Base-by-base conservation (phyloP, 2,329 filamentous ascomycete genomes). In the Dothideomycetes sp. region DNA sequence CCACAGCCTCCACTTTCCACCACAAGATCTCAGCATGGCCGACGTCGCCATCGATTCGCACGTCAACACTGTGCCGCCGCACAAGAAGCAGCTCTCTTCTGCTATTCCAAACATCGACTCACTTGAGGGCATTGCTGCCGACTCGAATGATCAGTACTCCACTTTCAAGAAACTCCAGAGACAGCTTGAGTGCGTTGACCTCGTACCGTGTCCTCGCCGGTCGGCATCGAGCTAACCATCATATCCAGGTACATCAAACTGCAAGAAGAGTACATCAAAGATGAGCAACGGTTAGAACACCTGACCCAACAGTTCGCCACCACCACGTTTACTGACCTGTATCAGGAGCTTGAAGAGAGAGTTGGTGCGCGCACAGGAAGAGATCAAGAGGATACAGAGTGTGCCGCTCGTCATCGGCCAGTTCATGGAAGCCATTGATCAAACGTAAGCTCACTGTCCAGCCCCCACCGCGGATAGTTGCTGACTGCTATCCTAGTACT, bases 191-290 rank as follows among this genome's bases (percentile, higher is more conserved):
- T 96, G 75, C 54, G 40, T 35, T 20, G 5, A 30, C 27, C 27
- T n/a, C 12, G 8, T 12, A 25, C 23, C 12, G 7, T 7, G 23
- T n/a, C 11, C 6, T 30, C 6, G 8, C 8, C 16, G 7, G 27
- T n/a, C 12, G 27, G 16, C 6, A 13, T 8, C 6, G 8, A 30
- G 32, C 40, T 42, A 20, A 42, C 11, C 6, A 5, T n/a, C n/a
- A n/a, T 7, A 24, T 15, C 15, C 20, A 42, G 40, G 12, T 42
- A 42, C 27, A 94, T 96, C 62, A 86, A 95, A 66, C 75, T 98
- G 54, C 91, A 98, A 69, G 91, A 98, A 67, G 91, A 98, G 64
- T 98, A 98, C 67, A 98, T 98, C 78, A 98, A 98, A 71, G 91
- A 98, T 78, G 91, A 98, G 73, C 91, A 98, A 70, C 81, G 40